Base-by-base conservation (phyloP, 2,329 filamentous ascomycete species). In the Trichoderma breve region DNA sequence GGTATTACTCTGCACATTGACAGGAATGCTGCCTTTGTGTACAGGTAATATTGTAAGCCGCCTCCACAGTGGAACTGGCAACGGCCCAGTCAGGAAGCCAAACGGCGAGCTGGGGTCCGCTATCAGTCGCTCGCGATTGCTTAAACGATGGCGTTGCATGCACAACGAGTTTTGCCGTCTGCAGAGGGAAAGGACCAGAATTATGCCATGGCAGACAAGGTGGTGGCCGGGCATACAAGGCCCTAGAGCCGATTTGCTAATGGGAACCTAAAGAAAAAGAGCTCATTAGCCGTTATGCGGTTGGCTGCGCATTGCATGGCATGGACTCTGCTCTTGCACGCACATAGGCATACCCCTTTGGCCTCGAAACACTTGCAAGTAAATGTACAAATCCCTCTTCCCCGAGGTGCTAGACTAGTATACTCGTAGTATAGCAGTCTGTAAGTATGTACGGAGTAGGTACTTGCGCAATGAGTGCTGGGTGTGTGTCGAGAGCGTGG, bases 81-180 rank as follows among this genome's bases (percentile, higher is more conserved):
- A 47, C 36, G 39, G 39, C 63, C 70, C 70, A 71, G 61, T 61
- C 21, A 71, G 36, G 47, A 21, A 36, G n/a, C 12, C 51, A 60
- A 65, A 21, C 14, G 39, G 15, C 21, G 28, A 58, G 32, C 67
- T 61, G 67, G 67, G 67, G n/a, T 47, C 53, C 57, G 69, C 61
- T 51, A 57, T 71, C 61, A 65, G 61, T 58, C 34, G 26, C 51
- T 43, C 51, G 67, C 67, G 43, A 61, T 62, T 62, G 67, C 67
- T 62, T 53, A 62, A 70, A 70, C 67, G 57, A 62, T 53, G 67
- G 57, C 67, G 43, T 53, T 62, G 67, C 57, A 70, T 70, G 57
- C 67, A 62, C 67, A 61, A 32, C 57, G 57, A 70, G 28, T 70
- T 62, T 70, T 70, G 67, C 67, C 67, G 67, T 24, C 67, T 70